phyloP scores from a whole-genome alignment of 1,284 basidiomycete species.

The Salmacisia buchloeana region DNA sequence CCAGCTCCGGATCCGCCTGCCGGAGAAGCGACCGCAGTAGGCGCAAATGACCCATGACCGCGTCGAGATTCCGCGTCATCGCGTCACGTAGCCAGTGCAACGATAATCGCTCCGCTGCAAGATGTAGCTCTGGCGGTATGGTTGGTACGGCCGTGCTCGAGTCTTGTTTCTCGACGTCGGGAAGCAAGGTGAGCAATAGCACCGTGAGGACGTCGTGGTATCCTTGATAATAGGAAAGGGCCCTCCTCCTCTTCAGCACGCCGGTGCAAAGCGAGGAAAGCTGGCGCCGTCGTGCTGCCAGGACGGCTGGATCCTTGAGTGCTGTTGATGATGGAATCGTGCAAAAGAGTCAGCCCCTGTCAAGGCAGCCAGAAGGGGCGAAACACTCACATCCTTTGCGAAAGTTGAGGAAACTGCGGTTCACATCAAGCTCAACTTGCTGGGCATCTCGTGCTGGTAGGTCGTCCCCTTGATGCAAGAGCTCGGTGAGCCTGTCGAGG shows the following conservation, averaged over 20 bases:
- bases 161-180: slow-evolving; percentile 31
- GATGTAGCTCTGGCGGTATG: slow-evolving; percentile 11
- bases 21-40: slow-evolving; percentile 43
- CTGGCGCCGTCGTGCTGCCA: slow-evolving; percentile 21
- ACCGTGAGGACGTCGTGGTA: slow-evolving; percentile 89
- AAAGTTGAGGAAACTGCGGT: slow-evolving; percentile 36
- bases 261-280: slow-evolving; percentile 54
- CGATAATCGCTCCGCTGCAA: slow-evolving; percentile 61
- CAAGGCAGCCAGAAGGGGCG: background rate
- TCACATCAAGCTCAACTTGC: slow-evolving; percentile 44
- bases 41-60: slow-evolving; percentile 76
- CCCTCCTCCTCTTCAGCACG: slow-evolving; percentile 67
- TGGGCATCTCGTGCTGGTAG: slow-evolving; percentile 27
- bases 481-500: background rate
- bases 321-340: background rate
- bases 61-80: slow-evolving; percentile 77
- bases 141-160: background rate
- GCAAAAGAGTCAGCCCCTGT: background rate
- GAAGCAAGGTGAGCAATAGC: slow-evolving; percentile 67
- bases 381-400: slow-evolving; percentile 20
- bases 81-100: slow-evolving; percentile 77
- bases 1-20: slow-evolving; percentile 68
- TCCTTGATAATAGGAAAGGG: slow-evolving; percentile 74
- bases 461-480: background rate
- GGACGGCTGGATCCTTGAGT: background rate